phyloP scores from a whole-genome alignment of 2,329 filamentous ascomycete species.

The Neoarthrinium moseri region DNA sequence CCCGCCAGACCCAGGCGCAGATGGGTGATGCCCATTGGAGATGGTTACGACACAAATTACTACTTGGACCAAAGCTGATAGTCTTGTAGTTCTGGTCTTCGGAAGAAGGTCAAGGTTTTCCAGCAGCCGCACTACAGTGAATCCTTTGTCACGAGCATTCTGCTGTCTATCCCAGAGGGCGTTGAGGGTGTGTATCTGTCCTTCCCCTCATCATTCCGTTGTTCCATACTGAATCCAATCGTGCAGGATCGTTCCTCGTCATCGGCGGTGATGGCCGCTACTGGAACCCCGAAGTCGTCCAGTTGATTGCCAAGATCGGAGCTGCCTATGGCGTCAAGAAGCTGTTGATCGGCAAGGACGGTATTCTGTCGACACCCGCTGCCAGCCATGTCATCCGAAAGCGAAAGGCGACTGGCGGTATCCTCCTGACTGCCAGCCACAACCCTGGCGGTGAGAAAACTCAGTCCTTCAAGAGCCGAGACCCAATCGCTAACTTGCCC shows the following conservation, averaged over 20 bases:
- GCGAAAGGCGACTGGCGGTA: constrained; percentile 92
- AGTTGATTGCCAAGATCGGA: constrained; percentile 95
- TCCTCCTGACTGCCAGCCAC: constrained; percentile 94
- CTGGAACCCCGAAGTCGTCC: constrained; percentile 95
- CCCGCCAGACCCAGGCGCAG: background rate
- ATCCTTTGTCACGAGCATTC: constrained; percentile 89
- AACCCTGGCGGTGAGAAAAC: constrained; percentile 82
- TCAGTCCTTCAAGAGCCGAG: background rate
- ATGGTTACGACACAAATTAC: too few species aligned
- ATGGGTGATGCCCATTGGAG: background rate
- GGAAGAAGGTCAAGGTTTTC: constrained; percentile 98
- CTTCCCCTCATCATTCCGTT: constrained; percentile 2
- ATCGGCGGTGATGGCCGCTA: constrained; percentile 96
- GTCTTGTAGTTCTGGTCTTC: constrained; percentile 79
- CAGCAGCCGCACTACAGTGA: constrained; percentile 95
- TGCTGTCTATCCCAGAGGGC: constrained; percentile 95
- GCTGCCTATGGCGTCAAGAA: constrained; percentile 99
- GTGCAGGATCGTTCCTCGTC: constrained; percentile 73
- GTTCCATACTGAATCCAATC: constrained; percentile 1
- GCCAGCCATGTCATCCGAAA: constrained; percentile 95
- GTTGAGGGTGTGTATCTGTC: constrained; percentile 70
- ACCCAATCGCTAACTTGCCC: constrained; percentile 8
- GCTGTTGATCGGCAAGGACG: constrained; percentile 91
- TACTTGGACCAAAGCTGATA: constrained; percentile 1
- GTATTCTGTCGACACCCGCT: constrained; percentile 94